phyloP scores from a whole-genome alignment of 2,329 filamentous ascomycete species.

The Biscogniauxia sp. region DNA sequence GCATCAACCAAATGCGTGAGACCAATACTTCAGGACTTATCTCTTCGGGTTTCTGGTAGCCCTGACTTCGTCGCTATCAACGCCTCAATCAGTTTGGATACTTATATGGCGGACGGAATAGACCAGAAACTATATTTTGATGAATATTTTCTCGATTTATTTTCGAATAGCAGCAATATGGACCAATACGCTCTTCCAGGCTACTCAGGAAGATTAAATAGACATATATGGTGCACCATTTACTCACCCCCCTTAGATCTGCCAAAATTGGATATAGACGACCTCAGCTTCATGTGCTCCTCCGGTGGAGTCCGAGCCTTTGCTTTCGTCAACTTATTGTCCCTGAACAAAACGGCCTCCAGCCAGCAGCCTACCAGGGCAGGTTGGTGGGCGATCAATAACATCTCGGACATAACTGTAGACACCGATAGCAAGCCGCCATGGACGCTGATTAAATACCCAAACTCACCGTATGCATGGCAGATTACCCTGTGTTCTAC shows the following conservation, averaged over 20 bases:
- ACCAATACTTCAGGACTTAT: background rate
- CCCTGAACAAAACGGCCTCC: background rate
- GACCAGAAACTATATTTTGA: too few relatives aligned
- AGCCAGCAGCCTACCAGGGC: background rate
- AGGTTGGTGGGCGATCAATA: background rate
- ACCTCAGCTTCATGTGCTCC: conserved; percentile 1
- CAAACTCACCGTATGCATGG: background rate
- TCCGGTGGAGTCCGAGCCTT: conserved; percentile 5
- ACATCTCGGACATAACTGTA: background rate
- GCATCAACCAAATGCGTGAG: conserved; percentile 2
- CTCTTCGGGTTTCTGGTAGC: background rate
- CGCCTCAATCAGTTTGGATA: too few relatives aligned
- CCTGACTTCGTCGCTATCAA: background rate
- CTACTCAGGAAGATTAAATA: background rate
- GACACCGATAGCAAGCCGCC: background rate
- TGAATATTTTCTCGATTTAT: too few relatives aligned
- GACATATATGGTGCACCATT: conserved; percentile 1
- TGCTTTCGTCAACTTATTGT: conserved; percentile 1
- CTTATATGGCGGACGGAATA: too few relatives aligned
- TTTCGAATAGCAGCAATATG: too few relatives aligned
- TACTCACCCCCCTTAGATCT: background rate
- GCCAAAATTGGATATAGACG: background rate
- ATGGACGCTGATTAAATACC: conserved; percentile 2
- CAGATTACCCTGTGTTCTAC: conserved; percentile 3
- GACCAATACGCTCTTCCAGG: too few relatives aligned